A percentile compares a stretch with the other conserved stretches of the same genome.
These are phyloP conservation scores for Ascochyta clinopodiicola DNA, from an alignment of 2,329 filamentous ascomycete species.

Conservation along the genomic window DNA sequence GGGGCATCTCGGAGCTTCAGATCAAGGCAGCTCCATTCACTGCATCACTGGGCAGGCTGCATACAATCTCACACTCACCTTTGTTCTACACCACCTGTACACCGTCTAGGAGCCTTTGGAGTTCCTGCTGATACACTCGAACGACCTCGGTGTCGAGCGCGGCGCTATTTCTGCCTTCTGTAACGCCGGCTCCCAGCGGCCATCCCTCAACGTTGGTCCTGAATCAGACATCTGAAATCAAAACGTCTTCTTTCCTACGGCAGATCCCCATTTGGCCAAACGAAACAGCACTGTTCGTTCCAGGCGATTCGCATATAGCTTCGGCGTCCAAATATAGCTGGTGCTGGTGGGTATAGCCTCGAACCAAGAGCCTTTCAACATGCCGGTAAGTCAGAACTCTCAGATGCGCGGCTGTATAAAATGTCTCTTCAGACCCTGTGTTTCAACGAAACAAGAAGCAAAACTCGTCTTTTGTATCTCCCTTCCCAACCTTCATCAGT, in stretches of 20 bases:
- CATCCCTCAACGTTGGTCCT: constrained; percentile 15
- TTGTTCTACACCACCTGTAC: background rate
- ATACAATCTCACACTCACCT: background rate
- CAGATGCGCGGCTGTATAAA: constrained; percentile 14
- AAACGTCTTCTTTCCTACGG: constrained; percentile 7
- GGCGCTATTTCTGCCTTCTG: constrained; percentile 24
- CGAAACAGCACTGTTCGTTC: constrained; percentile 14
- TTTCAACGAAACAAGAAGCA: background rate
- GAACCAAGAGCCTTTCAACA: constrained; percentile 19
- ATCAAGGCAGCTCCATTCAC: constrained; percentile 30
- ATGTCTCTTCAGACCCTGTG: background rate
- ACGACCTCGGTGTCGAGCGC: background rate
- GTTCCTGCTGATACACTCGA: background rate
- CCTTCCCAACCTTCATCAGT: background rate
- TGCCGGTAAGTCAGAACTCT: constrained; percentile 38
- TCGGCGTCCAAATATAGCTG: constrained; percentile 22
- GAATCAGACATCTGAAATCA: constrained; percentile 25
- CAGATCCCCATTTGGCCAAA: constrained; percentile 13
- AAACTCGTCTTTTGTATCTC: background rate
- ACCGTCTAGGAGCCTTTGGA: background rate
- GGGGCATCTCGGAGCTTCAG: constrained; percentile 27
- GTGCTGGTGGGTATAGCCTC: constrained; percentile 7
- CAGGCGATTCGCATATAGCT: constrained; percentile 4
- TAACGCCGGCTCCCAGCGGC: constrained; percentile 30
- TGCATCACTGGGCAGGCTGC: constrained; percentile 3